Evolutionary conservation across 2,329 filamentous ascomycete genomes (phyloP), one percentile per base, ranked within the genome.

Genomic region (Fusarium papillatum): DNA sequence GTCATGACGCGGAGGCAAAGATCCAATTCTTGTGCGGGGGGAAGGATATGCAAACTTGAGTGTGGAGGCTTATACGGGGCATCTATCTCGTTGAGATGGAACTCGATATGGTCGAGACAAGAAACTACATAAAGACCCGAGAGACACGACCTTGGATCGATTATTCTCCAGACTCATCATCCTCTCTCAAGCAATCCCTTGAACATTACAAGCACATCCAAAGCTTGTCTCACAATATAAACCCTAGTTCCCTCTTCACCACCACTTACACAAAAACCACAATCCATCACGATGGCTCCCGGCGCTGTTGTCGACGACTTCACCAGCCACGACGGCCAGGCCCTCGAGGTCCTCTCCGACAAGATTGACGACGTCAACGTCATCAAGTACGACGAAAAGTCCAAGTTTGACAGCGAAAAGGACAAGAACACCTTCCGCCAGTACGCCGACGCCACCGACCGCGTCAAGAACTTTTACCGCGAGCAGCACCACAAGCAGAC

Each of bases 401-500:
- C 93, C 70, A 86, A 93, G 76, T 95, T 95, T 82, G 94, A 95
- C 83, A 84, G 89, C 59, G 86, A 90, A 59, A 96, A 96, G 84
- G 93, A 96, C 88, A 96, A 96, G 87, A 89, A 91, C 26, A 88
- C 93, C 76, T 96, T 96, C 86, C 90, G 95, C 39, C 93, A 97
- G 82, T 98, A 96, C 85, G 92, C 95, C 79, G 92, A 93, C 19
- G 95, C 95, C 50, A 95, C 93, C 85, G 93, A 95, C 85, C 91
- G 94, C 63, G 95, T 98, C 83, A 95, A 95, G 88, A 90, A 90
- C 87, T 97, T 98, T 86, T 98, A 98, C 89, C 89, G 87, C 70
- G 95, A 92, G 81, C 91, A 93, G 81, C 91, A 93, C 83, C 87
- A 87, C 81, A 92, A 92, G 87, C 94, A 95, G 84, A 95, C 93